These are phyloP conservation scores for Neurospora sp. DNA, from an alignment of 495 filamentous ascomycete genomes.

Conservation along the genomic window DNA sequence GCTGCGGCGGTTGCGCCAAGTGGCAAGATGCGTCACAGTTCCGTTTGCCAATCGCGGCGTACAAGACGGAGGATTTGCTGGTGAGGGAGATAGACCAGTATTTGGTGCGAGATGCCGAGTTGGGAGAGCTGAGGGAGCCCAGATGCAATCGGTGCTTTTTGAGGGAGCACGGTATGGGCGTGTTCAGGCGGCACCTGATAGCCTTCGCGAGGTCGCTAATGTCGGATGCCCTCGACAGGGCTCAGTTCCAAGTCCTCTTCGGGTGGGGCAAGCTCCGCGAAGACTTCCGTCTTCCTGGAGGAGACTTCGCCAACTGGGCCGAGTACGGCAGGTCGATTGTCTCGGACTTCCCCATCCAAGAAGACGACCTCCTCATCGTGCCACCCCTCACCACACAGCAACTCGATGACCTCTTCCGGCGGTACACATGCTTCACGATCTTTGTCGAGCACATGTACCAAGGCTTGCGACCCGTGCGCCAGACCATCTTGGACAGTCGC, in stretches of 20 bases:
- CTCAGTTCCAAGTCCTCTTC: neutral
- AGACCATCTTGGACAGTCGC: neutral
- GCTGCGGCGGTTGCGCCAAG: neutral
- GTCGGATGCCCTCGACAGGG: neutral
- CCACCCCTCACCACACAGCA: too few species aligned
- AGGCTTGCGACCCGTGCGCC: neutral
- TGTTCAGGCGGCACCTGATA: neutral
- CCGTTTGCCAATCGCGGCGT: neutral
- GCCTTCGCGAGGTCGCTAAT: neutral
- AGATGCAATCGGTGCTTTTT: neutral
- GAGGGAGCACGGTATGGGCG: neutral
- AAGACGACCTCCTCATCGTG: too few species aligned
- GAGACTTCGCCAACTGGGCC: neutral
- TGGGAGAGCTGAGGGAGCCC: neutral
- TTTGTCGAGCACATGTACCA: neutral
- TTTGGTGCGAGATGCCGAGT: neutral
- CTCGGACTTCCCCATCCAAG: neutral
- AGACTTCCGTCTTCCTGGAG: neutral
- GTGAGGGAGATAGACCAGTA: neutral
- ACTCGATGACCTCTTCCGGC: neutral
- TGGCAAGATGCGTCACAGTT: constrained; percentile 4
- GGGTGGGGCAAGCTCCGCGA: neutral
- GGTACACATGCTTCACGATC: neutral
- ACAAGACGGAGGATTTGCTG: neutral
- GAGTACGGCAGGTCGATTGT: neutral